phyloP scores from a whole-genome alignment of 2,329 filamentous ascomycete species.

The Hysterium pulicare region DNA sequence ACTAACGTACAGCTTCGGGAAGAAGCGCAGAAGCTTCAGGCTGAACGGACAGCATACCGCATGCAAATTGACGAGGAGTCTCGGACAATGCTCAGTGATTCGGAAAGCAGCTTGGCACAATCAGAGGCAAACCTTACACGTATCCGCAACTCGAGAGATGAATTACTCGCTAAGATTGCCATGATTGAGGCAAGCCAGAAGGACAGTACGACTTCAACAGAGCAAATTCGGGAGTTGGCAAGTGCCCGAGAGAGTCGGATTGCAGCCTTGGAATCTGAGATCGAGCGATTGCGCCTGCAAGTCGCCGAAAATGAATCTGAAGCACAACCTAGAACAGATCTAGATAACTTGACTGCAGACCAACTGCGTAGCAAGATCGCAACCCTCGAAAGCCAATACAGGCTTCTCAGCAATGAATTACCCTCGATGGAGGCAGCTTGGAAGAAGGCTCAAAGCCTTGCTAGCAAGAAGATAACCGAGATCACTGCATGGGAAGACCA shows the following conservation, averaged over 20 bases:
- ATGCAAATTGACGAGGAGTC: conserved; percentile 78
- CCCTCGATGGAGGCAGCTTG: conserved; percentile 87
- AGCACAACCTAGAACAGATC: conserved; percentile 32
- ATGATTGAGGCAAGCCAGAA: conserved; percentile 78
- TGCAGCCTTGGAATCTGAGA: conserved; percentile 74
- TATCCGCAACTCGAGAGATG: conserved; percentile 79
- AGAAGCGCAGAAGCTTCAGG: conserved; percentile 78
- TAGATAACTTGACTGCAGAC: conserved; percentile 62
- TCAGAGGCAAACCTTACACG: conserved; percentile 82
- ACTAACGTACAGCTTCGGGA: conserved; percentile 80
- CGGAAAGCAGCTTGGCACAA: conserved; percentile 76
- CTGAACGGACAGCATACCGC: conserved; percentile 79
- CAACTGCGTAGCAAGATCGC: conserved; percentile 71
- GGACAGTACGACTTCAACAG: conserved; percentile 65
- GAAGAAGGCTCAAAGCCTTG: conserved; percentile 80
- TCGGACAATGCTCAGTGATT: conserved; percentile 67
- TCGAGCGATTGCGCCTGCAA: conserved; percentile 64
- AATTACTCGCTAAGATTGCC: conserved; percentile 75
- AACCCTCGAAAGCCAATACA: conserved; percentile 74
- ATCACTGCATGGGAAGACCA: conserved; percentile 74
- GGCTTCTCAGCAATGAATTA: conserved; percentile 81
- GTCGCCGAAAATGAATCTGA: conserved; percentile 44
- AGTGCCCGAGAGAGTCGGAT: conserved; percentile 79
- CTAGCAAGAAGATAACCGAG: conserved; percentile 82
- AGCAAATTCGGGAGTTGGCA: conserved; percentile 76